These are phyloP conservation scores for Neoconidiobolus thromboides DNA, from an alignment of 371 early-diverging fungal genomes.

Conservation along the genomic window DNA sequence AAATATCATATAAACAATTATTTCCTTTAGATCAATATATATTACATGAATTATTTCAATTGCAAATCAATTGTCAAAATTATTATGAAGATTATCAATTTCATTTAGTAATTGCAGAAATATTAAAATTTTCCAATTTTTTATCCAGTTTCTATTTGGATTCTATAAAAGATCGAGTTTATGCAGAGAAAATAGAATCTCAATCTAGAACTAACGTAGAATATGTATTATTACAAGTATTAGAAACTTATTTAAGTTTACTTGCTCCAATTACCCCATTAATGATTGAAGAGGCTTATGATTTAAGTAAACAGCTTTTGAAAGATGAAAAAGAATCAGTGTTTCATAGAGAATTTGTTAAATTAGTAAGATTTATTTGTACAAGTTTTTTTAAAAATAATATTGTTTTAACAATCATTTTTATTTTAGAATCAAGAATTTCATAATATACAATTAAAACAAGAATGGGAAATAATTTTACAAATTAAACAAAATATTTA, in stretches of 20 bases:
- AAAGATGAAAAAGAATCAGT: too few species aligned
- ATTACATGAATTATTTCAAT: slow-evolving; percentile 39
- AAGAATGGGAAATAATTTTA: too few species aligned
- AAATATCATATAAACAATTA: slow-evolving; percentile 30
- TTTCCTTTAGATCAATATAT: slow-evolving; percentile 46
- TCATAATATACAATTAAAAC: too few species aligned
- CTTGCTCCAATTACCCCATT: background rate
- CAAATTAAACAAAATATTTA: too few species aligned
- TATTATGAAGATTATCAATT: slow-evolving; percentile 43
- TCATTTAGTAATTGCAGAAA: slow-evolving; percentile 37
- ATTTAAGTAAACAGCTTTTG: too few species aligned
- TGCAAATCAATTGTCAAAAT: slow-evolving; percentile 26
- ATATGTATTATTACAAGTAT: slow-evolving; percentile 44
- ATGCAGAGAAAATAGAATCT: slow-evolving; percentile 27
- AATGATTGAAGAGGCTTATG: too few species aligned
- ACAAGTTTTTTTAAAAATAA: too few species aligned
- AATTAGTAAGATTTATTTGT: too few species aligned
- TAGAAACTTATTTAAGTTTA: background rate
- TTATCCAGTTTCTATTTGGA: slow-evolving; percentile 74
- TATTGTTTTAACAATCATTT: too few species aligned
- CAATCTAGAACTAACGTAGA: slow-evolving; percentile 36
- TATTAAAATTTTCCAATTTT: slow-evolving; percentile 41
- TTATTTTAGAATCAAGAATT: too few species aligned
- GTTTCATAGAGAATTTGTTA: too few species aligned
- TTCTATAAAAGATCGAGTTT: slow-evolving; percentile 62